These are phyloP conservation scores for Pyrenochaeta sp. DNA, from an alignment of 2,329 filamentous ascomycete species.

Conservation along the genomic window DNA sequence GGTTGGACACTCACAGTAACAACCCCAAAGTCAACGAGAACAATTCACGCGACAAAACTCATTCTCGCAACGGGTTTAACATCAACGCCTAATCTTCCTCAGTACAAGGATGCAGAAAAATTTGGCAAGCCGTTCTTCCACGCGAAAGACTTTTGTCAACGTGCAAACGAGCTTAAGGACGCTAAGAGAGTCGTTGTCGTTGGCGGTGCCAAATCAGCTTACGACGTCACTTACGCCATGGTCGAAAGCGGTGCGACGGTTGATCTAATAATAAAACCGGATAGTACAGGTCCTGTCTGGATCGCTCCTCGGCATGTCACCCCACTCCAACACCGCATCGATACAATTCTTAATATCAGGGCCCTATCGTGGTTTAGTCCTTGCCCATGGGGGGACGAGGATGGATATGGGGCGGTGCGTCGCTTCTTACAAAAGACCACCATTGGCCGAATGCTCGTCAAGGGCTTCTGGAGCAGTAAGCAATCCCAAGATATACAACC, in stretches of 20 bases:
- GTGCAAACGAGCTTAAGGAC: constrained; percentile 43
- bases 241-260: constrained; percentile 60
- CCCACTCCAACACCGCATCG: constrained; percentile 69
- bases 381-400: constrained; percentile 73
- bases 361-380: constrained; percentile 76
- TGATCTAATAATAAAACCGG: constrained; percentile 63
- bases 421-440: constrained; percentile 64
- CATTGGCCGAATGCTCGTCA: constrained; percentile 63
- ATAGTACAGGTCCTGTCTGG: constrained; percentile 66
- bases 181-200: constrained; percentile 58
- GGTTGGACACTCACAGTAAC: constrained; percentile 23
- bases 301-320: constrained; percentile 68
- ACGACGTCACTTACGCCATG: constrained; percentile 67
- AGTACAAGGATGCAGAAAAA: constrained; percentile 57
- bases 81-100: constrained; percentile 64
- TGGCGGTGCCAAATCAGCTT: constrained; percentile 68
- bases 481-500: neutral
- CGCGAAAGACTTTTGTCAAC: constrained; percentile 59
- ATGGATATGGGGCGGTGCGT: constrained; percentile 65
- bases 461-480: constrained; percentile 59
- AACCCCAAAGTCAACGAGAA: neutral
- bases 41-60: constrained; percentile 54
- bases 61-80: constrained; percentile 69
- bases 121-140: constrained; percentile 66
- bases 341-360: constrained; percentile 70